phyloP scores from a whole-genome alignment of 2,329 filamentous ascomycete species.

The Blastomyces silverae region DNA sequence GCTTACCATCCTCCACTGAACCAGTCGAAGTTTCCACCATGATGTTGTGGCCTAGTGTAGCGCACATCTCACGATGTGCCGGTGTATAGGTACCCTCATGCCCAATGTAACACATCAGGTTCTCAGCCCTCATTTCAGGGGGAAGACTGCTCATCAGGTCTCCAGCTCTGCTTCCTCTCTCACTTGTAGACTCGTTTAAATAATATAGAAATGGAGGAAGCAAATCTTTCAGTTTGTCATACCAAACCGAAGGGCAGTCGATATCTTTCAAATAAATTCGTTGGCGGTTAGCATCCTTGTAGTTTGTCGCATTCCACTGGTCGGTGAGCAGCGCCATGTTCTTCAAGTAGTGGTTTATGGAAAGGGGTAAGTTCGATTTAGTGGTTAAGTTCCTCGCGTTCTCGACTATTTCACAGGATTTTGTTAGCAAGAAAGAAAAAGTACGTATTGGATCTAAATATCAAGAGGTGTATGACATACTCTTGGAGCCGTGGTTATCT shows the following conservation, averaged over 20 bases:
- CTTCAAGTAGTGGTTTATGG: conserved; percentile 80
- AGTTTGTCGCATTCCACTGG: conserved; percentile 70
- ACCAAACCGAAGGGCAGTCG: conserved; percentile 85
- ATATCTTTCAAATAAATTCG: conserved; percentile 95
- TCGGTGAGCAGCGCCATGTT: conserved; percentile 78
- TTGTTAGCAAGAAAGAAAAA: conserved; percentile 13
- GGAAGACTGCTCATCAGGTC: conserved; percentile 94
- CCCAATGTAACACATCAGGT: conserved; percentile 96
- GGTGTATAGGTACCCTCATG: conserved; percentile 97
- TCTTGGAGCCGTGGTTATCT: conserved; percentile 68
- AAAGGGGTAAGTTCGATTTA: conserved; percentile 71
- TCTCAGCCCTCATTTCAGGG: conserved; percentile 80
- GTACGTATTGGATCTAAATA: not conserved
- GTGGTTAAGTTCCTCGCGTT: conserved; percentile 72
- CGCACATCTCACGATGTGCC: conserved; percentile 95
- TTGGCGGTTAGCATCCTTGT: conserved; percentile 70
- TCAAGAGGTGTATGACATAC: conserved; percentile 39
- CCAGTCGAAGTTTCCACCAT: conserved; percentile 83
- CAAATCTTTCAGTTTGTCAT: conserved; percentile 65
- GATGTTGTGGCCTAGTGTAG: conserved; percentile 89
- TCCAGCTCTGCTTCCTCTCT: conserved; percentile 58
- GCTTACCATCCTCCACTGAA: conserved; percentile 60
- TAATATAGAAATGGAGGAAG: conserved; percentile 84
- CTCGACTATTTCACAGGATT: conserved; percentile 54
- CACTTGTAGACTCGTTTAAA: conserved; percentile 68